A percentile compares a stretch with the other conserved stretches of the same genome.
Evolutionary conservation across 768 basidiomycete genomes (phyloP).

Genomic region (Mycena belliarum): DNA sequence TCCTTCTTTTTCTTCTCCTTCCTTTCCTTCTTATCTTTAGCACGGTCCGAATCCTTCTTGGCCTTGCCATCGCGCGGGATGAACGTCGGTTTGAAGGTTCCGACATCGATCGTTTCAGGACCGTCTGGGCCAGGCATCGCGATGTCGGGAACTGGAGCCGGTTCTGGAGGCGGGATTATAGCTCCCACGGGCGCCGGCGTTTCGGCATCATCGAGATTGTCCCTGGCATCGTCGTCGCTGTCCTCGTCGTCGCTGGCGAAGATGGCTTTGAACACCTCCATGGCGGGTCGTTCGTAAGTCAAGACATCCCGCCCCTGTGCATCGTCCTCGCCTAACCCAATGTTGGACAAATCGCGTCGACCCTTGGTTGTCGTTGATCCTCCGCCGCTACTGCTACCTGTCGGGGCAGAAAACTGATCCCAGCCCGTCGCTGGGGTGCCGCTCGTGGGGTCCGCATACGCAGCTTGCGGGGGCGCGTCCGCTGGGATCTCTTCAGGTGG

Average conservation of each 20-base stretch:
- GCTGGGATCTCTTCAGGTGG: slow-evolving; percentile 46
- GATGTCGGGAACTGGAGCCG: slow-evolving; percentile 7
- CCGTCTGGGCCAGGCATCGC: slow-evolving; percentile 9
- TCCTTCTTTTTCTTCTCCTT: slow-evolving; percentile 56
- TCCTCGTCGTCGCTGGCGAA: slow-evolving; percentile 95
- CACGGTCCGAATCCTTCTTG: slow-evolving; percentile 28
- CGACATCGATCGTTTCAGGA: slow-evolving; percentile 41
- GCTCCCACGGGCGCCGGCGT: slow-evolving; percentile 11
- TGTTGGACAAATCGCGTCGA: slow-evolving; percentile 70
- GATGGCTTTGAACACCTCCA: slow-evolving; percentile 97
- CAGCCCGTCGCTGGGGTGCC: slow-evolving; percentile 23
- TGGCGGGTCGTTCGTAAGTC: slow-evolving; percentile 83
- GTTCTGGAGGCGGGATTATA: slow-evolving; percentile 16
- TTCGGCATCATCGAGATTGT: slow-evolving; percentile 45
- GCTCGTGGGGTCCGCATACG: slow-evolving; percentile 20
- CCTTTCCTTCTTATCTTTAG: slow-evolving; percentile 47
- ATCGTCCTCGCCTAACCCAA: slow-evolving; percentile 92
- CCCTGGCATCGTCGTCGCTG: slow-evolving; percentile 65
- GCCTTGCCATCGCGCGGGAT: slow-evolving; percentile 60
- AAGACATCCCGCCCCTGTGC: slow-evolving; percentile 85
- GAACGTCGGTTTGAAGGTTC: slow-evolving; percentile 90
- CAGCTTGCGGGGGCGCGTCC: slow-evolving; percentile 27
- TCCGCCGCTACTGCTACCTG: slow-evolving; percentile 13
- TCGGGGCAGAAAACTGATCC: slow-evolving; percentile 16
- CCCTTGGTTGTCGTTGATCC: slow-evolving; percentile 26